Base-by-base conservation (phyloP, 305 asterid species). In the Fraxinus sp. region DNA sequence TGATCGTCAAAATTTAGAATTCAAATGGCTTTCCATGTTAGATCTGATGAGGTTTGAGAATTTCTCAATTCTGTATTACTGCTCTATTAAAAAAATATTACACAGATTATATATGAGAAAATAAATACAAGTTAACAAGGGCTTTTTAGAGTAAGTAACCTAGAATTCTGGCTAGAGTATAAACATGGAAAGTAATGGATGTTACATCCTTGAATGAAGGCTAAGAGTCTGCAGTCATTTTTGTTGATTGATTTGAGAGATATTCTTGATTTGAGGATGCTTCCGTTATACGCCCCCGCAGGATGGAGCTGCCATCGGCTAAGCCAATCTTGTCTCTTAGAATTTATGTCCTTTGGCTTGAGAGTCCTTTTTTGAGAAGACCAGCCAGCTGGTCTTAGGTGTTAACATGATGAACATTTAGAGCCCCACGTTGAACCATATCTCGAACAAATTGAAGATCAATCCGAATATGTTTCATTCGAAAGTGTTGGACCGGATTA, bases 1-100 rank as follows among this genome's bases (percentile, higher is more conserved):
- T 5, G 66, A n/a, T 55, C 66, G 7, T 55, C 66, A 55, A 55
- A 55, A n/a, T n/a, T n/a, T 55, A 55, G 10, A 55, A n/a, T 1
- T 55, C 62, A 79, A 10, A 83, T 84, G 84, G 77, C 46, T 75
- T 43, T 73, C 37, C 78, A 75, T 77, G n/a, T 78, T 52, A 57
- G 85, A 79, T 55, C 90, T 33, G 6, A 33, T 33, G 36, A 80
- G 62, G 36, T 37, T 37, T 37, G 8, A 37, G 43, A 37, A 37
- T 37, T 37, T 37, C 41, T 37, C 43, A 37, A 37, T 37, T 7
- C 43, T 37, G 2, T 7, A 37, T 37, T 37, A 37, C 43, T 37
- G 11, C 43, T 37, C 11, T 7, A 1, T 6, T 7, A 6, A 9
- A 37, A 37, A 37, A 37, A 7, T 7, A 37, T 37, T 37, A 37